Evolutionary conservation across 192 early-diverging fungal genomes (phyloP).

Genomic region (Dissophora globulifera): DNA sequence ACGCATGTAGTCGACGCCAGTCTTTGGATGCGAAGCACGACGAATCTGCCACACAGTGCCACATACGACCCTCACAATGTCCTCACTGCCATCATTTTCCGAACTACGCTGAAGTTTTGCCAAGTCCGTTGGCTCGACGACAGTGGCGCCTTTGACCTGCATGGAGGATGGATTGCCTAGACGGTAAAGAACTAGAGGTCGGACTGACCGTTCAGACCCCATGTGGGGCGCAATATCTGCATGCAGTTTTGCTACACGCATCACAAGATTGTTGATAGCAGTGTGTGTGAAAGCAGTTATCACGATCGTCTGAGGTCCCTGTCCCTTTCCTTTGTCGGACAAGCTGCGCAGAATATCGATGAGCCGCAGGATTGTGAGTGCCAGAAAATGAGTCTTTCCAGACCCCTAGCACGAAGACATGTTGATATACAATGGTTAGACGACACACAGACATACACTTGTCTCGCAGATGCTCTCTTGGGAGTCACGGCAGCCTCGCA

Average conservation of each 20-base stretch:
- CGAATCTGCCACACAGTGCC: constrained; percentile 43
- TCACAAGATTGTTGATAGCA: constrained; percentile 57
- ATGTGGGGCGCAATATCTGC: constrained; percentile 8
- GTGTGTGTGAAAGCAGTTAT: constrained; percentile 61
- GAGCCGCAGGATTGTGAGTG: constrained; percentile 54
- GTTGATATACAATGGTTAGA: too few species aligned
- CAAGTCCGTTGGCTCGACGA: constrained; percentile 24
- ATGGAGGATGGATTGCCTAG: constrained; percentile 14
- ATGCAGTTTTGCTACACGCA: constrained; percentile 44
- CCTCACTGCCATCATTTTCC: constrained; percentile 8
- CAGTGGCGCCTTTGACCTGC: neutral
- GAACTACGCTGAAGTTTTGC: constrained; percentile 40
- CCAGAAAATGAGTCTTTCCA: constrained; percentile 63
- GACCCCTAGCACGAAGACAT: too few species aligned
- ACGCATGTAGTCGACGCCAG: constrained; percentile 24
- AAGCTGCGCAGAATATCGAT: constrained; percentile 42
- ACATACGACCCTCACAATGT: constrained; percentile 22
- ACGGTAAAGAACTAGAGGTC: constrained; percentile 27
- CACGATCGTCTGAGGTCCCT: constrained; percentile 55
- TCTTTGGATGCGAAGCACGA: constrained; percentile 8
- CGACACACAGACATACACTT: too few species aligned
- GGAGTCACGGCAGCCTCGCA: neutral
- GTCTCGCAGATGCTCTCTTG: too few species aligned
- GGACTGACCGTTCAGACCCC: constrained; percentile 25
- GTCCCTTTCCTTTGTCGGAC: constrained; percentile 23